phyloP scores from a whole-genome alignment of 1,284 basidiomycete genomes.

The Fistulinella cinereoalba region DNA sequence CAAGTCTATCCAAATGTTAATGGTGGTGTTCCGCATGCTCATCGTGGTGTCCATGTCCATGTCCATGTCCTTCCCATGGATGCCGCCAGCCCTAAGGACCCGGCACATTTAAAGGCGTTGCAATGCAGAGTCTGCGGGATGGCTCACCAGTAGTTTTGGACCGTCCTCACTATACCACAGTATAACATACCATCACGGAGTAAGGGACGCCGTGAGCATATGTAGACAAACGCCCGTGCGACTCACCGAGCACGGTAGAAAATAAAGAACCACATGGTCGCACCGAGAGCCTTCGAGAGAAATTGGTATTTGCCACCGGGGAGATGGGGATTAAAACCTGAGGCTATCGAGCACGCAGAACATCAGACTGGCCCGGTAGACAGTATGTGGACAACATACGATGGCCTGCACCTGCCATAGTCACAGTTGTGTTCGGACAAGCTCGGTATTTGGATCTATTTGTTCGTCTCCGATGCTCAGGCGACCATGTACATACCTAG shows the following conservation, averaged over 20 bases:
- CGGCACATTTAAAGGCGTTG: constrained; percentile 6
- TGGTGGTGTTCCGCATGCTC: constrained; percentile 25
- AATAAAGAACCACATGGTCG: constrained; percentile 97
- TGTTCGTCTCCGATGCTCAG: background rate
- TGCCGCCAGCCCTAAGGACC: constrained; percentile 47
- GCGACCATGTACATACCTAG: background rate
- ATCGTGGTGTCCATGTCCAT: constrained; percentile 39
- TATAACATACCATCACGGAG: constrained; percentile 4
- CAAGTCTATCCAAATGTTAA: constrained; percentile 11
- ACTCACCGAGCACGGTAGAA: constrained; percentile 90
- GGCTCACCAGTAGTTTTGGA: constrained; percentile 64
- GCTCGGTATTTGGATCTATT: constrained; percentile 29
- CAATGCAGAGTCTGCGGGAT: background rate
- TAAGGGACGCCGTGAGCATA: constrained; percentile 1
- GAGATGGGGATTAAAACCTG: constrained; percentile 84
- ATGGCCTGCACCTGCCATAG: constrained; percentile 31
- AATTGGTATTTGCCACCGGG: constrained; percentile 75
- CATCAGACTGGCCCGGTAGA: background rate
- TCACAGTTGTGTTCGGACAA: constrained; percentile 25
- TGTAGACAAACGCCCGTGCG: background rate
- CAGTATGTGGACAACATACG: constrained; percentile 13
- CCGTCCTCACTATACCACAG: constrained; percentile 60
- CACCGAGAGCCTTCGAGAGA: constrained; percentile 82
- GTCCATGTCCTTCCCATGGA: constrained; percentile 53
- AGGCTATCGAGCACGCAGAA: constrained; percentile 36